Evolutionary conservation across 306 rosid species (phyloP), one percentile per base, ranked within the genome.

Genomic region (Gynostemma pentaphyllum): DNA sequence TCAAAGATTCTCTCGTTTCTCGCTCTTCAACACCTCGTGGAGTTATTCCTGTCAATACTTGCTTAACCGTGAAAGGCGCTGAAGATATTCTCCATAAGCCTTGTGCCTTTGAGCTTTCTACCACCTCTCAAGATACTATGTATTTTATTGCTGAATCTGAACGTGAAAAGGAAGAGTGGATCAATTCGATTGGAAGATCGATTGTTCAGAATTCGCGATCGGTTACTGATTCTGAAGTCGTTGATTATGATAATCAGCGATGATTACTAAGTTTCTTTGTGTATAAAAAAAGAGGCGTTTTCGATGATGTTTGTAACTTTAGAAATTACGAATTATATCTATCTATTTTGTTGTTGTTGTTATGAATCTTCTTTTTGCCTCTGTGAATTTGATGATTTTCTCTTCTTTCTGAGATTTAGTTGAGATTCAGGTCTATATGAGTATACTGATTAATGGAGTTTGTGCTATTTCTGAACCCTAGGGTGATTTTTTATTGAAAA

Each of bases 31-130:
- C 45, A 3, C 91, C 91, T 1, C 91, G 91, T 13, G 91, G 91
- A 62, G 91, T 85, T 9, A 69, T 85, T 78, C 59, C 80, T 5
- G 83, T 85, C 28, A 76, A 72, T 29, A 68, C 77, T 11, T 85
- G 91, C 69, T 76, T 82, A 59, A 82, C 91, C 62, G 85, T 85
- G 21, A 85, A 85, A 53, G 91, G 91, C 34, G 91, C 87, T 42
- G 91, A 85, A 70, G 91, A 85, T 59, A 45, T 82, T 34, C 71
- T 85, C 47, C 87, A 80, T 63, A 81, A 79, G 64, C 87, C 87
- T 39, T 71, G 80, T 61, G 85, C 91, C 16, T 85, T 85, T 63
- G 91, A 85, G 77, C 87, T 85, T 53, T 79, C 91, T 19, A 80
- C 82, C 64, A 69, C 71, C 45, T 57, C 72, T 5, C 70, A 64